Evolutionary conservation across 495 filamentous ascomycete species (phyloP), one percentile per base, ranked within the genome.

Genomic region (Arthonia radiata): DNA sequence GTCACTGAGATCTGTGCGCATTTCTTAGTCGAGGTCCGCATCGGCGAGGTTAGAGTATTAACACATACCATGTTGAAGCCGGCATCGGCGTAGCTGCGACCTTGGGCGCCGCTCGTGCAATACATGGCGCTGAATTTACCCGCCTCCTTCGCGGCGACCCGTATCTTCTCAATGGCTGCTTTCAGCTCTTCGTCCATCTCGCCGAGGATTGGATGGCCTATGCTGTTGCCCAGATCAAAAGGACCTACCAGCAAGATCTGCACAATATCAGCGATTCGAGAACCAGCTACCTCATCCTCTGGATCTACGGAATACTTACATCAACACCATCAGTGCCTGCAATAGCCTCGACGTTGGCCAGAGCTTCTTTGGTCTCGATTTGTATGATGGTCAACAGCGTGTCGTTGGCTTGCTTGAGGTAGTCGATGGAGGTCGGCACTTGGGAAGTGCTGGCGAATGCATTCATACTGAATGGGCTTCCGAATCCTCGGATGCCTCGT

Each of bases 81-180:
- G 35, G 57, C 56, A 12, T 76, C 57, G 0, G 59, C 62, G 37
- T 63, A 78, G 17, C 41, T 31, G 32, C 50, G 60, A 4, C 72
- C 64, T 39, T 79, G 66, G 34, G 61, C 56, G 0, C 67, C 71
- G 25, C 52, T 53, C 1, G 63, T 65, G 47, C 71, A 78, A 42
- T 74, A 86, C 28, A 90, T 81, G 16, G 71, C 79, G 21, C 62
- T 60, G 47, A 64, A 71, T 53, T 78, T 86, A 3, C 73, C 74
- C 1, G 68, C 61, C 6, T 46, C 53, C 18, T 57, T 51, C 2
- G 71, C 65, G 2, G 76, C 77, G 12, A 51, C 47, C 30, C 66
- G 38, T 26, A 78, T 60, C 12, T 56, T 59, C 18, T 54, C 47
- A 30, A 90, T 79, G 18, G 73, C 73, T 25, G 58, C 55, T 28